phyloP scores from a whole-genome alignment of 2,329 filamentous ascomycete species.

The Aspergillus sp. region DNA sequence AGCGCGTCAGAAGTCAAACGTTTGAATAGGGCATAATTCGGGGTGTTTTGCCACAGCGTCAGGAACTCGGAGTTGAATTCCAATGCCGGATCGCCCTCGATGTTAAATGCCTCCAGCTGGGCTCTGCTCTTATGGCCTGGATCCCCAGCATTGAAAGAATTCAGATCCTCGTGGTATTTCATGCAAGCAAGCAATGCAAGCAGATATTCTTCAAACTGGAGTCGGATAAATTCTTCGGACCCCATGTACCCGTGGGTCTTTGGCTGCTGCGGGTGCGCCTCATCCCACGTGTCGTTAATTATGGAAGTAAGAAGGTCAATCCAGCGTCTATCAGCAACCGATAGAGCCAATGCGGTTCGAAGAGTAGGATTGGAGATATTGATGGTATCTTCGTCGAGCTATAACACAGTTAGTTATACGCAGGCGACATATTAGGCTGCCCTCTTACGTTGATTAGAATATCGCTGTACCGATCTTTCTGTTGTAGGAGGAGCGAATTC shows the following conservation, averaged over 20 bases:
- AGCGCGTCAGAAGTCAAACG: conserved; percentile 72
- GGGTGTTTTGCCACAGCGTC: conserved; percentile 80
- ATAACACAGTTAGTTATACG: not conserved
- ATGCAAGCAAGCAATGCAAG: conserved; percentile 82
- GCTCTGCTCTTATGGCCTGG: conserved; percentile 39
- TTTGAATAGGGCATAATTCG: conserved; percentile 90
- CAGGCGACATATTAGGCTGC: not conserved
- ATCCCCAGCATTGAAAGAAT: conserved; percentile 48
- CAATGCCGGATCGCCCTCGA: conserved; percentile 77
- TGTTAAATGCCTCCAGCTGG: conserved; percentile 57
- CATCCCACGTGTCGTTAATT: conserved; percentile 96
- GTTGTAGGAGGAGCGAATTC: conserved; percentile 88
- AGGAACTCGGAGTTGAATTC: conserved; percentile 87
- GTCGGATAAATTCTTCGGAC: conserved; percentile 93
- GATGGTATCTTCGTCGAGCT: conserved; percentile 82
- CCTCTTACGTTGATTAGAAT: conserved; percentile 75
- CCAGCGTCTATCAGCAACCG: conserved; percentile 87
- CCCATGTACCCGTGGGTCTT: conserved; percentile 93
- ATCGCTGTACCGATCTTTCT: conserved; percentile 94
- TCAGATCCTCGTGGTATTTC: conserved; percentile 78
- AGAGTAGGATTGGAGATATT: conserved; percentile 80
- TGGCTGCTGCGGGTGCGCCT: conserved; percentile 81
- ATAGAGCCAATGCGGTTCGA: conserved; percentile 71
- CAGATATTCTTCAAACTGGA: conserved; percentile 97
- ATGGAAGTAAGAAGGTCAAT: conserved; percentile 93